Evolutionary conservation across 495 filamentous ascomycete genomes (phyloP), one percentile per base, ranked within the genome.

Genomic region (Hypoxylon cercidicola): DNA sequence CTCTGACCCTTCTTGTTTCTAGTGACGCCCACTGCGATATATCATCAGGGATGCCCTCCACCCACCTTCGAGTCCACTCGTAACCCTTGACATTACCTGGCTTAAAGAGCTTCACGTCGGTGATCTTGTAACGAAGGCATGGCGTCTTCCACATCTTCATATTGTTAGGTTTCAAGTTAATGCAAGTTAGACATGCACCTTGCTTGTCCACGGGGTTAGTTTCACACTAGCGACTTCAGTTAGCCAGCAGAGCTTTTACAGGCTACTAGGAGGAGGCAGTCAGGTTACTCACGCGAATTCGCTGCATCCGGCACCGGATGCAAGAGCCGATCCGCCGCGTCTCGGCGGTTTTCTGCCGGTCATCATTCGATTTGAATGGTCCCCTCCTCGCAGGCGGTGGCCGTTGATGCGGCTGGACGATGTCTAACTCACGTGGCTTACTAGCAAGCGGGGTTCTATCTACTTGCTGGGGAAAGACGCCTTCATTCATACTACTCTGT

Each of bases 21-120:
- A 61, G 13, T 3, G 78, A 76, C 19, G 73, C 79, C 82, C 82
- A 84, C 47, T 74, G 76, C n/a, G 70, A 75, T 35, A 84, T 84
- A 41, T 82, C 79, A 30, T 80, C 79, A 32, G 79, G 66, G 41
- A 80, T 78, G 62, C 73, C 78, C 58, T 80, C 79, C 44, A 73
- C 72, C 82, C 82, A 84, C 28, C 82, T 78, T 43, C 75, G 72
- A n/a, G 79, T 84, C 82, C 82, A 83, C 44, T 83, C 79, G 44
- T 77, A 75, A 8, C 79, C 82, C 50, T 78, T 75, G 49, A 83
- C 82, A 51, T 78, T 76, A 13, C 80, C 81, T 2, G 80, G 75
- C 66, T 82, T 82, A 68, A 80, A 83, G 16, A 84, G 68, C 37
- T 76, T 78, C 32, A 83, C 75, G 35, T 83, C 81, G 10, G 76